Conservation (phyloP, 2,329 filamentous ascomycete genomes). For the Botrytis pseudocinerea region DNA sequence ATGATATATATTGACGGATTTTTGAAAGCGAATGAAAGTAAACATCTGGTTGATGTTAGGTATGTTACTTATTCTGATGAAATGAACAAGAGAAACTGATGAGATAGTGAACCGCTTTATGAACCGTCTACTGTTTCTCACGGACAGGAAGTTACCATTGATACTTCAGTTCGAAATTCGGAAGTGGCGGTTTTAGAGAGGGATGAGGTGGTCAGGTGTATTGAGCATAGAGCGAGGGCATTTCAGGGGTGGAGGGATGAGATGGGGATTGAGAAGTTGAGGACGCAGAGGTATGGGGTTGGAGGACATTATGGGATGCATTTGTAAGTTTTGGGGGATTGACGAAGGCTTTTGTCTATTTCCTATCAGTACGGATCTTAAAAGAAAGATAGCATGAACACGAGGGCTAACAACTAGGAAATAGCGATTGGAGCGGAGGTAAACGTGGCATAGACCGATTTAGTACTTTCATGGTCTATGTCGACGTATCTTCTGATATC, state of each 20-base stretch:
- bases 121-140: constrained; percentile 56
- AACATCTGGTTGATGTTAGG: constrained; percentile 55
- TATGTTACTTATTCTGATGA: constrained; percentile 36
- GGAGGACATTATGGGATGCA: constrained; percentile 55
- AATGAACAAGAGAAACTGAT: neutral
- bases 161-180: constrained; percentile 53
- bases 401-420: constrained; percentile 43
- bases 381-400: neutral
- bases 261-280: constrained; percentile 60
- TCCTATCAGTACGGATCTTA: neutral
- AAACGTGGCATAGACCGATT: constrained; percentile 46
- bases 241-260: constrained; percentile 62
- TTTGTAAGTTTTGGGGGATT: constrained; percentile 10
- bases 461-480: constrained; percentile 63
- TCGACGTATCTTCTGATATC: constrained; percentile 46
- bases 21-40: constrained; percentile 49
- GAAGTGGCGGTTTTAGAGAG: constrained; percentile 51
- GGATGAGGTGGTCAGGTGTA: constrained; percentile 54
- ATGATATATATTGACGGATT: constrained; percentile 61
- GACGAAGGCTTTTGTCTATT: neutral
- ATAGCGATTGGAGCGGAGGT: constrained; percentile 58
- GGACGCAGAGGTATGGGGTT: constrained; percentile 60
- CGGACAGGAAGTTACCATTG: constrained; percentile 48
- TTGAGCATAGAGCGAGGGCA: constrained; percentile 56
- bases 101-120: constrained; percentile 49